phyloP scores from a whole-genome alignment of 495 filamentous ascomycete species.

The Trichocladium uniseriatum region DNA sequence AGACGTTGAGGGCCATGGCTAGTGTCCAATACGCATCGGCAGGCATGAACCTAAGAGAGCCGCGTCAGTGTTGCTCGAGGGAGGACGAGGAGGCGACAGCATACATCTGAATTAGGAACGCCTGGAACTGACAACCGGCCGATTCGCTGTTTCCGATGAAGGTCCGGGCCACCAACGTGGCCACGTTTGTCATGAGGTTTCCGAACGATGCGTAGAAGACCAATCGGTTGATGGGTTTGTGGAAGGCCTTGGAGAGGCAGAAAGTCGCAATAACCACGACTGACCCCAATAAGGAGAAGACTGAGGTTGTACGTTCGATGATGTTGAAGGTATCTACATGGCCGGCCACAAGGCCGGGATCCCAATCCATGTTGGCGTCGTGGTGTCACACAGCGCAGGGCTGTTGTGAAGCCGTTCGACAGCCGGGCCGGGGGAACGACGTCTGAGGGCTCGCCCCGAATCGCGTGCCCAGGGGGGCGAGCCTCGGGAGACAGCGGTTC shows the following conservation, averaged over 20 bases:
- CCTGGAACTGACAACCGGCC: slow-evolving; percentile 64
- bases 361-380: background rate
- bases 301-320: slow-evolving; percentile 59
- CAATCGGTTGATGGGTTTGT: slow-evolving; percentile 75
- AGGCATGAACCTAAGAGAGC: slow-evolving; percentile 55
- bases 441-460: background rate
- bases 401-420: background rate
- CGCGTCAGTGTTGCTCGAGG: background rate
- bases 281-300: slow-evolving; percentile 62
- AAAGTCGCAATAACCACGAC: slow-evolving; percentile 69
- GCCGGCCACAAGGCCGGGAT: background rate
- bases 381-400: background rate
- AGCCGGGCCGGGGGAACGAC: background rate
- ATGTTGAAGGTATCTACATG: slow-evolving; percentile 40
- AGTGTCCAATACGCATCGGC: slow-evolving; percentile 74
- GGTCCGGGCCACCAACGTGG: slow-evolving; percentile 59
- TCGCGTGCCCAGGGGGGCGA: background rate
- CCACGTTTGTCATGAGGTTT: slow-evolving; percentile 72
- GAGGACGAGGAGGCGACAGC: slow-evolving; percentile 9
- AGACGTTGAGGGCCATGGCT: slow-evolving; percentile 83
- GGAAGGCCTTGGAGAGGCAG: slow-evolving; percentile 45
- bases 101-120: slow-evolving; percentile 63
- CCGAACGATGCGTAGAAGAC: slow-evolving; percentile 80
- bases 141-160: slow-evolving; percentile 40
- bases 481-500: background rate